Base-by-base conservation (phyloP, 768 basidiomycete species). In the Megacollybia marginata region DNA sequence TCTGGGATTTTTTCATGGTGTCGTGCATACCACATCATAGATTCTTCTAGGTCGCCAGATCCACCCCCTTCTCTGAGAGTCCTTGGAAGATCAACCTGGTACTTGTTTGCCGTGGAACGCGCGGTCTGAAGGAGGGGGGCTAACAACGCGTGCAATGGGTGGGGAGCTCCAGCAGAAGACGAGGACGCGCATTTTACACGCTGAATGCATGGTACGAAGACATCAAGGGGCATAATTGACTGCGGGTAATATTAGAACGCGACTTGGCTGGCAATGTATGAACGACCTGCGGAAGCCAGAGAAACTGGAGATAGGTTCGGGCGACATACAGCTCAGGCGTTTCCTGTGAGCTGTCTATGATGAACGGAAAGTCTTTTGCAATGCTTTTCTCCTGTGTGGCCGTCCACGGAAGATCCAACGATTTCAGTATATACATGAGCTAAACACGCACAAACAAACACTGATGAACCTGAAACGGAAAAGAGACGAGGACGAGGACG, bases 1-100 rank as follows among this genome's bases (percentile, higher is more conserved):
- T 67, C 62, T 28, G 62, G 65, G 57, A 76, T 81, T 28, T 28
- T 28, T 62, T 87, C 87, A 59, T 84, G 74, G 50, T 72, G 72
- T 36, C 85, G 65, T 0, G 79, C 74, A 51, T 78, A 88, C 85
- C 85, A 89, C 80, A 88, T 85, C 73, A 86, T 81, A 0, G 70
- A 73, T 51, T 88, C 87, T 53, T 88, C 86, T 33, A 74, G 66
- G 53, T 80, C 80, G 2, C 77, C 84, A 2, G 72, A 77, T 1
- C 80, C 83, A 9, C 78, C 81, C 1, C 75, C 78, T 42, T 81
- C 73, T 0, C 64, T 62, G 2, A 90, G 71, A 8, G 88, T 75
- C 50, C 74, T 70, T 0, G 79, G 72, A 1, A 90, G 71, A n/a
- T 83, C 80, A 1, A 65, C 63, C 55, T 80, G 78, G 54, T 86